Evolutionary conservation across 2,329 filamentous ascomycete genomes (phyloP).

Genomic region (Teratosphaeriaceae sp.): DNA sequence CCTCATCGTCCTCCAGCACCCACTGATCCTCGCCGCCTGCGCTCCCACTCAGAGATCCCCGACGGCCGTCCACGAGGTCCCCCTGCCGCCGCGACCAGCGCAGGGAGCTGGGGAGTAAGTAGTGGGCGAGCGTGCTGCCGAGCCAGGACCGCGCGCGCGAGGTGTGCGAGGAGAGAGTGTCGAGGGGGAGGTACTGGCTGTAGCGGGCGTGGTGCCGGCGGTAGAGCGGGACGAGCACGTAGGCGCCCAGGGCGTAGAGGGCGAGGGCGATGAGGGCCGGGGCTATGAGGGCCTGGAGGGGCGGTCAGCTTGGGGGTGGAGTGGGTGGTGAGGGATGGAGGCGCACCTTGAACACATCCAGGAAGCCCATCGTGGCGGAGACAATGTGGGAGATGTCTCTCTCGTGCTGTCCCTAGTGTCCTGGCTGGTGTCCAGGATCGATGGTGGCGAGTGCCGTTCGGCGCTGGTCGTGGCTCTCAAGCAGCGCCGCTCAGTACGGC

Average conservation of each 20-base stretch:
- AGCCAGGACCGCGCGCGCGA: slow-evolving; percentile 26
- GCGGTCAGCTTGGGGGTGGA: slow-evolving; percentile 3
- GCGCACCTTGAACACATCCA: slow-evolving; percentile 21
- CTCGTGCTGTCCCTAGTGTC: too few relatives aligned
- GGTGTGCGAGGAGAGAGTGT: slow-evolving; percentile 23
- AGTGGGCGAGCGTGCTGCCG: slow-evolving; percentile 29
- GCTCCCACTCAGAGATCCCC: slow-evolving; percentile 15
- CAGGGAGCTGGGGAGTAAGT: slow-evolving; percentile 25
- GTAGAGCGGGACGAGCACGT: slow-evolving; percentile 37
- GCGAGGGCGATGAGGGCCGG: slow-evolving; percentile 38
- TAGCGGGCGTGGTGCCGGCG: slow-evolving; percentile 40
- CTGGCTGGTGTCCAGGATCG: too few relatives aligned
- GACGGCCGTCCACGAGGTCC: slow-evolving; percentile 25
- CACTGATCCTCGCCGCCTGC: slow-evolving; percentile 29
- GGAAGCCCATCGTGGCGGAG: slow-evolving; percentile 14
- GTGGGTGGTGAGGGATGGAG: not conserved
- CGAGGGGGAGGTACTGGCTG: slow-evolving; percentile 35
- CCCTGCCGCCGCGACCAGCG: slow-evolving; percentile 16
- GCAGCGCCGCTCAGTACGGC: too few relatives aligned
- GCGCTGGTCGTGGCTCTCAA: too few relatives aligned
- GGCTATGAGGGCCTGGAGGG: slow-evolving; percentile 35
- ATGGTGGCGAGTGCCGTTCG: too few relatives aligned
- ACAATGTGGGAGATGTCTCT: too few relatives aligned
- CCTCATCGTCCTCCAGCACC: slow-evolving; percentile 38
- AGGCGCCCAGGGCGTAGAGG: slow-evolving; percentile 37